Evolutionary conservation across 345 rosid genomes (phyloP).

Genomic region (Crucihimalaya himalaica): DNA sequence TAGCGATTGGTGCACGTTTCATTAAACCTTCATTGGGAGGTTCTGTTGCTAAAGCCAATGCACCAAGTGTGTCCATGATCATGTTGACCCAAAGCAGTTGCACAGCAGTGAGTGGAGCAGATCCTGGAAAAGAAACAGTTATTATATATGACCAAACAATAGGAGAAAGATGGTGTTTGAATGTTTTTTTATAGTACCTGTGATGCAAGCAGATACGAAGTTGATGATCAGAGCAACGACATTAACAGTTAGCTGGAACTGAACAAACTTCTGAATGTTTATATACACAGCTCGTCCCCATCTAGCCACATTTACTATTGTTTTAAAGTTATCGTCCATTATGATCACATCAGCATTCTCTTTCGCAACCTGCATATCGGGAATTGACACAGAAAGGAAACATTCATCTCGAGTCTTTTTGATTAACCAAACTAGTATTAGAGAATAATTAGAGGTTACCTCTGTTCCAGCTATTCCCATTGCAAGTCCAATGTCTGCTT

Average conservation of each 20-base stretch:
- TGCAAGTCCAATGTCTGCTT: conserved; percentile 93
- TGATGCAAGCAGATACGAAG: conserved; percentile 71
- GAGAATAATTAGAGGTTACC: conserved; percentile 42
- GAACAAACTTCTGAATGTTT: conserved; percentile 84
- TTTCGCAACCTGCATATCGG: conserved; percentile 62
- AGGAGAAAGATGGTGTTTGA: not conserved
- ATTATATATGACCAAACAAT: not conserved
- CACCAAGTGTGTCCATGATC: conserved; percentile 93
- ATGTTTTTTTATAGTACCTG: conserved; percentile 41
- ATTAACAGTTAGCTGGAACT: conserved; percentile 80
- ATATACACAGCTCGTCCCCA: conserved; percentile 87
- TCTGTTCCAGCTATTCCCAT: conserved; percentile 99
- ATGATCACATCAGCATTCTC: conserved; percentile 84
- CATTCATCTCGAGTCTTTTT: not conserved
- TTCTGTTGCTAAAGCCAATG: conserved; percentile 77
- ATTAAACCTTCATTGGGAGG: conserved; percentile 76
- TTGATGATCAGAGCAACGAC: conserved; percentile 72
- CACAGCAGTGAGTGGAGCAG: conserved; percentile 80
- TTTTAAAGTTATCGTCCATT: conserved; percentile 79
- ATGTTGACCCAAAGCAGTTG: conserved; percentile 89
- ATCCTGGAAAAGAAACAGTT: conserved; percentile 43
- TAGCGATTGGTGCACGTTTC: conserved; percentile 66
- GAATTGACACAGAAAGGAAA: not conserved
- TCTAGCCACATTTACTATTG: conserved; percentile 70
- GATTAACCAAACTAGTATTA: not conserved